These are phyloP conservation scores for Pleurotus cornucopiae DNA, from an alignment of 768 basidiomycete species.

Conservation along the genomic window DNA sequence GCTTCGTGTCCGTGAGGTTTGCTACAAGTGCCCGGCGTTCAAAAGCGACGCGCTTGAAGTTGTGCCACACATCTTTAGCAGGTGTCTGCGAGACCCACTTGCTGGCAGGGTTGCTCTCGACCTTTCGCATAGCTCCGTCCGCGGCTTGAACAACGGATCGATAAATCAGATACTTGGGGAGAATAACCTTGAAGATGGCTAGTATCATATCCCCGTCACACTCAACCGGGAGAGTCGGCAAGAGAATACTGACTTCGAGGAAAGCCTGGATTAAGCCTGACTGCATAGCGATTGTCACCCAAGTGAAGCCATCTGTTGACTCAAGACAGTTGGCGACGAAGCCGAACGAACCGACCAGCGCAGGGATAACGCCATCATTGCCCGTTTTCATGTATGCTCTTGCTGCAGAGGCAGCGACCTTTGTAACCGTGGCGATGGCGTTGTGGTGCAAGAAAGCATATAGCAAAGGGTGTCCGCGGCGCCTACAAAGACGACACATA, in stretches of 20 bases:
- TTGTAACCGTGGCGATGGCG: slow-evolving; percentile 24
- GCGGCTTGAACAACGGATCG: slow-evolving; percentile 29
- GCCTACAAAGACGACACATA: slow-evolving; percentile 25
- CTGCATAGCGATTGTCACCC: slow-evolving; percentile 26
- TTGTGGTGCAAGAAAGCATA: slow-evolving; percentile 26
- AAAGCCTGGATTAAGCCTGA: slow-evolving; percentile 28
- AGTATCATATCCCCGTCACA: slow-evolving; percentile 27
- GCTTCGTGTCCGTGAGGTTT: slow-evolving; percentile 22
- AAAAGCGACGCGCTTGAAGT: slow-evolving; percentile 21
- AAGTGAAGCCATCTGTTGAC: slow-evolving; percentile 33
- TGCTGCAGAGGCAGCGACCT: slow-evolving; percentile 23
- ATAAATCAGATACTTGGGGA: slow-evolving; percentile 33
- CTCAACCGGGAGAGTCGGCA: slow-evolving; percentile 17
- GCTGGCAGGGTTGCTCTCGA: slow-evolving; percentile 17
- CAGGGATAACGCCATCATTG: slow-evolving; percentile 17
- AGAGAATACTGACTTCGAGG: slow-evolving; percentile 22
- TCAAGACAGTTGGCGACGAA: slow-evolving; percentile 30
- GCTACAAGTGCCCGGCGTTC: slow-evolving; percentile 20
- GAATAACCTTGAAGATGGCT: slow-evolving; percentile 19
- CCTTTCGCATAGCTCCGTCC: slow-evolving; percentile 21
- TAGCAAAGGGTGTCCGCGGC: slow-evolving; percentile 24
- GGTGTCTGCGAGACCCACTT: slow-evolving; percentile 16
- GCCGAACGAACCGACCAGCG: slow-evolving; percentile 23
- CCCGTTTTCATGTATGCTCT: slow-evolving; percentile 17
- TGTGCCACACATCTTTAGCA: slow-evolving; percentile 20